A percentile compares a stretch with the other conserved stretches of the same genome.
phyloP scores from a whole-genome alignment of 768 basidiomycete species.

The Pisolithus albus region DNA sequence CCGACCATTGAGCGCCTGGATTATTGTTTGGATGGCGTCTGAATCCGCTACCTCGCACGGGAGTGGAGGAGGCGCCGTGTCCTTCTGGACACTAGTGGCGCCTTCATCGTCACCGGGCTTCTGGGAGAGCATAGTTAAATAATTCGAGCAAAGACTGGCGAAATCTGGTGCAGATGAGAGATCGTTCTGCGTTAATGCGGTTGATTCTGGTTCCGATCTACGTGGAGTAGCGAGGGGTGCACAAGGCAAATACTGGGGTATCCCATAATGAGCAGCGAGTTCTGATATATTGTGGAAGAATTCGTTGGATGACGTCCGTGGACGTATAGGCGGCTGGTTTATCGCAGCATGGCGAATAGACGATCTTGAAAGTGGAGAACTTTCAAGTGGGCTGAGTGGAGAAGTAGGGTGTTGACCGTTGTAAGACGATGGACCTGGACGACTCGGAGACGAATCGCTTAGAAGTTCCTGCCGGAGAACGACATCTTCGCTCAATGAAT shows the following conservation, averaged over 20 bases:
- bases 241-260: conserved; percentile 64
- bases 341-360: conserved; percentile 51
- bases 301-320: conserved; percentile 51
- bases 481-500: conserved; percentile 40
- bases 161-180: conserved; percentile 33
- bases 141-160: conserved; percentile 46
- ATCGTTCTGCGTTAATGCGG: conserved; percentile 22
- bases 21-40: conserved; percentile 31
- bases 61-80: conserved; percentile 20
- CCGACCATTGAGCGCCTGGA: conserved; percentile 36
- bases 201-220: conserved; percentile 30
- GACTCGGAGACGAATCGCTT: conserved; percentile 39
- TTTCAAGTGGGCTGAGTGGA: conserved; percentile 39
- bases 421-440: conserved; percentile 30
- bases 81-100: conserved; percentile 28
- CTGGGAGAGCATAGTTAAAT: conserved; percentile 62
- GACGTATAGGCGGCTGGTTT: conserved; percentile 51
- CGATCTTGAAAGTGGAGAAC: conserved; percentile 46
- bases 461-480: conserved; percentile 29
- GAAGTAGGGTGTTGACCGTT: conserved; percentile 34
- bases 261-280: conserved; percentile 72
- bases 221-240: conserved; percentile 55
- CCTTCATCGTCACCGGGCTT: conserved; percentile 35
- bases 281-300: conserved; percentile 62
- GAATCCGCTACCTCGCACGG: conserved; percentile 16